Conservation (phyloP, 2,329 filamentous ascomycete genomes). For the Fusarium longipes region DNA sequence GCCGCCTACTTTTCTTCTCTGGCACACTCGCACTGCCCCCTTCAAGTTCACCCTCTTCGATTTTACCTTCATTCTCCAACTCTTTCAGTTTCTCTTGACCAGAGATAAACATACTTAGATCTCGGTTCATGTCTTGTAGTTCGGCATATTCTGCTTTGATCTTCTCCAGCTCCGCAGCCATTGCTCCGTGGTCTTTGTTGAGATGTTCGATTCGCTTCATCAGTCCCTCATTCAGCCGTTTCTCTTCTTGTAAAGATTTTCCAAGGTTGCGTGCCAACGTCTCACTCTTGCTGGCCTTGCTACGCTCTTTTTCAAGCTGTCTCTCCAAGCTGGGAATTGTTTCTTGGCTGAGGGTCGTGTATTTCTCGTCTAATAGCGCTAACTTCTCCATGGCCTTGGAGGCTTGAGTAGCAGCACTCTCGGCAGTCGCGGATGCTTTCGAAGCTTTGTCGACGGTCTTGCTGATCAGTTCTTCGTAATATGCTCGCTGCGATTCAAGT, state of each 20-base stretch:
- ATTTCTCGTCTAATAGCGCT: constrained; percentile 59
- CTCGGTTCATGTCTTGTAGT: constrained; percentile 85
- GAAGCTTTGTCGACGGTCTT: constrained; percentile 91
- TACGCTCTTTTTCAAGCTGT: constrained; percentile 75
- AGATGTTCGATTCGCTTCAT: constrained; percentile 84
- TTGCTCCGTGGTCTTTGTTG: constrained; percentile 68
- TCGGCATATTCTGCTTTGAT: constrained; percentile 75
- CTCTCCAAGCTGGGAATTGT: constrained; percentile 77
- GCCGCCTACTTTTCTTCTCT: constrained; percentile 67
- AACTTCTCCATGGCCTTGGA: constrained; percentile 63
- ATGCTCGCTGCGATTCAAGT: constrained; percentile 89
- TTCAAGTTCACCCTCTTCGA: constrained; percentile 77
- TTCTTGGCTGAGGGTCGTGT: constrained; percentile 61
- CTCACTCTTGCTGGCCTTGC: constrained; percentile 76
- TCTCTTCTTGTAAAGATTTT: constrained; percentile 85
- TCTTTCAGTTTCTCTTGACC: constrained; percentile 83
- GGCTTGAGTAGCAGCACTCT: constrained; percentile 66
- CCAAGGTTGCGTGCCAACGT: constrained; percentile 80
- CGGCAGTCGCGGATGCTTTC: constrained; percentile 75
- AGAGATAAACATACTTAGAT: constrained; percentile 87
- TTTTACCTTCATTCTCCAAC: constrained; percentile 69
- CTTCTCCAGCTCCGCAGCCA: constrained; percentile 67
- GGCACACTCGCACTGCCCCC: constrained; percentile 77
- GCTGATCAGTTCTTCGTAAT: constrained; percentile 92
- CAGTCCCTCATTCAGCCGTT: constrained; percentile 82